Evolutionary conservation across 352 stramenopile species (phyloP).

Genomic region (Phytophthora pistaciae): DNA sequence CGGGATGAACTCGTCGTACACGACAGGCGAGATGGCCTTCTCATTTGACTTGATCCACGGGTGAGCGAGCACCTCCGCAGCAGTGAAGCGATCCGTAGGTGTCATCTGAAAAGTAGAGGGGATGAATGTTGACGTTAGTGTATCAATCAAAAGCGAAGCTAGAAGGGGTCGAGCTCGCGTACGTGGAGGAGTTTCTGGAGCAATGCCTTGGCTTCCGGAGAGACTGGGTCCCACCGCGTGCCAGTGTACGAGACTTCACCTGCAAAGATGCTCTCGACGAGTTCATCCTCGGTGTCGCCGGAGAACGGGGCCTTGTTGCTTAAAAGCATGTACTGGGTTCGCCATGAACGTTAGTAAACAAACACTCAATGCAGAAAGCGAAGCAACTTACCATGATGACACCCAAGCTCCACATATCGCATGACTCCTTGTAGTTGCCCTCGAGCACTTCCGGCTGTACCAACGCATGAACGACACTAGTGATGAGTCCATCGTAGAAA

Average conservation of each 20-base stretch:
- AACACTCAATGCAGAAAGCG: too few species aligned
- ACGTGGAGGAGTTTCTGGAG: conserved; percentile 83
- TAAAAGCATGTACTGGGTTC: conserved; percentile 78
- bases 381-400: conserved; percentile 72
- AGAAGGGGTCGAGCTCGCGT: neutral
- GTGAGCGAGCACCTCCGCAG: conserved; percentile 69
- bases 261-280: conserved; percentile 81
- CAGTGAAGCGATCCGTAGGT: conserved; percentile 59
- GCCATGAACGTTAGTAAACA: too few species aligned
- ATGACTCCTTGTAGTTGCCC: conserved; percentile 77
- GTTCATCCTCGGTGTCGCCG: conserved; percentile 70
- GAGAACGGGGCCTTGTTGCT: conserved; percentile 82
- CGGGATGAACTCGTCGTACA: conserved; percentile 74
- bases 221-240: conserved; percentile 66
- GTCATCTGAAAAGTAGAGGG: conserved; percentile 43
- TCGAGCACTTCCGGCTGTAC: conserved; percentile 69
- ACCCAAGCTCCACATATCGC: conserved; percentile 86
- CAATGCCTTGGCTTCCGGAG: conserved; percentile 69
- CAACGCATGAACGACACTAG: neutral
- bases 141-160: neutral
- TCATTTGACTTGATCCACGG: conserved; percentile 78
- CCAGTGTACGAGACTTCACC: conserved; percentile 63
- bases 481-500: neutral
- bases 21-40: conserved; percentile 40
- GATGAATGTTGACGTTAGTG: neutral